Evolutionary conservation across 768 basidiomycete genomes (phyloP), one percentile per base, ranked within the genome.

Genomic region (Daedaleopsis nitida): DNA sequence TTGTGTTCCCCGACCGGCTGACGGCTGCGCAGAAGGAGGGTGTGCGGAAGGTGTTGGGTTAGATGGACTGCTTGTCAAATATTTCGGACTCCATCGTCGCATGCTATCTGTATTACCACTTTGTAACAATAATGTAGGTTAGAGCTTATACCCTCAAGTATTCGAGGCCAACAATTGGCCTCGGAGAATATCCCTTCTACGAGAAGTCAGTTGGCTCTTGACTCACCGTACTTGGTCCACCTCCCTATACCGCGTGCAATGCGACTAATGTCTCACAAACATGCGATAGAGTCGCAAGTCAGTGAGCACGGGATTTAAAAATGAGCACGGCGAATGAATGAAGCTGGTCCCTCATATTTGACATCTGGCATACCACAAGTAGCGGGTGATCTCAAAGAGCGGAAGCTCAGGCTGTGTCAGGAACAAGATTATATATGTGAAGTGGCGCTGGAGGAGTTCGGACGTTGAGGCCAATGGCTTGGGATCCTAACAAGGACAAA

Each of bases 1-100:
- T 96, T 21, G 80, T 85, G 24, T 96, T 98, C 82, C 96, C 96
- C 0, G 82, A 85, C 32, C 77, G 83, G 49, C 72, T 98, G 60
- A 89, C 91, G 12, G 75, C 83, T 2, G 76, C 81, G 17, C 95
- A 98, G 77, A 92, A 90, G 76, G 90, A 93, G 70, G 91, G 83
- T 0, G 70, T 97, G 37, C 79, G 85, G 73, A 91, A 87, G 73
- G 81, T 91, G 38, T 70, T 91, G 69, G 76, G 72, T 23, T 68
- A 49, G 47, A 49, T 24, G 47, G 47, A 49, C 47, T 49, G 23
- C 44, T 45, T 21, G 27, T 32, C 27, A 10, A 2, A 10, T 11
- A 42, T 10, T 42, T 5, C 10, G 11, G 39, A 42, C 17, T 3
- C 3, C 39, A 23, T 57, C 39, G 17, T 57, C 55, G 55, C 55